phyloP scores from a whole-genome alignment of 1,284 basidiomycete species.

The Xerocomus amazonicus region DNA sequence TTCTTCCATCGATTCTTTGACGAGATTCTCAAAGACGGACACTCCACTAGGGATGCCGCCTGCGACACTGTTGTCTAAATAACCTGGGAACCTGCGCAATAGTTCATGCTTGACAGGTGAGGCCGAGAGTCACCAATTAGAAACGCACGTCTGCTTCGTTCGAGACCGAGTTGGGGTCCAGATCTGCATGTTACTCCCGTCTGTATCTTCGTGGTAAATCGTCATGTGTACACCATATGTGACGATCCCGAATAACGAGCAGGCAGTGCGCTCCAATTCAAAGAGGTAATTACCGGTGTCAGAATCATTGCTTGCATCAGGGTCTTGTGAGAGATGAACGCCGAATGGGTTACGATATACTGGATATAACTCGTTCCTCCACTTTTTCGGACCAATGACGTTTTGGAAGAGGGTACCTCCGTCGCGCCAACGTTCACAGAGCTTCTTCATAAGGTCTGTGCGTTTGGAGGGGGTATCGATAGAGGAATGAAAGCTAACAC shows the following conservation, averaged over 20 bases:
- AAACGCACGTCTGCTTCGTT: constrained; percentile 82
- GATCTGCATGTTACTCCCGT: constrained; percentile 53
- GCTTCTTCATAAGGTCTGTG: constrained; percentile 53
- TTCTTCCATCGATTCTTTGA: constrained; percentile 94
- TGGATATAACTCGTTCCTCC: constrained; percentile 83
- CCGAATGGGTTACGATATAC: constrained; percentile 76
- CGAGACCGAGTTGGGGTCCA: constrained; percentile 87
- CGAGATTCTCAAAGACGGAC: constrained; percentile 67
- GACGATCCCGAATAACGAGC: constrained; percentile 83
- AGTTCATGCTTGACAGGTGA: constrained; percentile 3
- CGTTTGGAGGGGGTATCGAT: constrained; percentile 55
- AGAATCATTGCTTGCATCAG: constrained; percentile 20
- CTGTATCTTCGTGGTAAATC: constrained; percentile 53
- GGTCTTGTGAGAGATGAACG: constrained; percentile 34
- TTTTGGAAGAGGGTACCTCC: constrained; percentile 50
- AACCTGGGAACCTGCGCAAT: constrained; percentile 64
- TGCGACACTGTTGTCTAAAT: constrained; percentile 76
- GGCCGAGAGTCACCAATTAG: constrained; percentile 2
- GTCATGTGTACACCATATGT: constrained; percentile 90
- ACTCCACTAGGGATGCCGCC: constrained; percentile 80
- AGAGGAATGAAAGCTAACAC: constrained; percentile 51
- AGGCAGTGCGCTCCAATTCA: constrained; percentile 85
- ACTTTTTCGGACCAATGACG: constrained; percentile 70
- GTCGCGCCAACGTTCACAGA: constrained; percentile 72
- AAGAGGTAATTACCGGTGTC: constrained; percentile 66